phyloP scores from a whole-genome alignment of 495 filamentous ascomycete species.

The Neurospora sp. region DNA sequence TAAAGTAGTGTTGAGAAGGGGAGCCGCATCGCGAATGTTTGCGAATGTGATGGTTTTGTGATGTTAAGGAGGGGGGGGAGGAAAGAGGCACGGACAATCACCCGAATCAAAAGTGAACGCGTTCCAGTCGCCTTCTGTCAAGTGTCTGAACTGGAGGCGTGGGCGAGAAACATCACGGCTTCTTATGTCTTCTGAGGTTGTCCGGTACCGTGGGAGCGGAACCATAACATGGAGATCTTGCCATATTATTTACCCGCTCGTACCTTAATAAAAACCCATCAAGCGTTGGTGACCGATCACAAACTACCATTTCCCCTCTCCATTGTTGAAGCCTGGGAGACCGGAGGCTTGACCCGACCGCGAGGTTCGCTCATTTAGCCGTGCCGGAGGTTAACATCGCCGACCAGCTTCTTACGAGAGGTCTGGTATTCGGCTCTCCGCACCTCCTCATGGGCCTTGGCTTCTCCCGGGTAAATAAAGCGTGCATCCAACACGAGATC shows the following conservation, averaged over 20 bases:
- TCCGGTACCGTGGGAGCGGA: background rate
- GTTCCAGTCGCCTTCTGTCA: background rate
- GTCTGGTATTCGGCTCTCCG: background rate
- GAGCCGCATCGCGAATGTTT: constrained; percentile 4
- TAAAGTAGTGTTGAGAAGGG: background rate
- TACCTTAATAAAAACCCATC: background rate
- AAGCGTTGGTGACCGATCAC: background rate
- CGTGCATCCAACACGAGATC: background rate
- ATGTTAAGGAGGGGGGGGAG: background rate
- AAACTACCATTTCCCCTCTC: background rate
- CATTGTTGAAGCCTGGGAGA: background rate
- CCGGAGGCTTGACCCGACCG: background rate
- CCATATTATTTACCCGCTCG: background rate
- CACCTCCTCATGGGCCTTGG: background rate
- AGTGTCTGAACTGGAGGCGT: background rate
- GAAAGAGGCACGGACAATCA: background rate
- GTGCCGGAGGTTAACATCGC: background rate
- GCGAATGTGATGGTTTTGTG: background rate
- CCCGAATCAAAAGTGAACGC: background rate
- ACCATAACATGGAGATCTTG: background rate
- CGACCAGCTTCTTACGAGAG: background rate
- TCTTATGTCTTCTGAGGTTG: background rate
- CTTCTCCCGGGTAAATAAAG: background rate
- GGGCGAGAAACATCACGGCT: background rate
- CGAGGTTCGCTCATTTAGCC: background rate